Evolutionary conservation across 495 filamentous ascomycete species (phyloP).

Genomic region (Aspergillus avenaceus): DNA sequence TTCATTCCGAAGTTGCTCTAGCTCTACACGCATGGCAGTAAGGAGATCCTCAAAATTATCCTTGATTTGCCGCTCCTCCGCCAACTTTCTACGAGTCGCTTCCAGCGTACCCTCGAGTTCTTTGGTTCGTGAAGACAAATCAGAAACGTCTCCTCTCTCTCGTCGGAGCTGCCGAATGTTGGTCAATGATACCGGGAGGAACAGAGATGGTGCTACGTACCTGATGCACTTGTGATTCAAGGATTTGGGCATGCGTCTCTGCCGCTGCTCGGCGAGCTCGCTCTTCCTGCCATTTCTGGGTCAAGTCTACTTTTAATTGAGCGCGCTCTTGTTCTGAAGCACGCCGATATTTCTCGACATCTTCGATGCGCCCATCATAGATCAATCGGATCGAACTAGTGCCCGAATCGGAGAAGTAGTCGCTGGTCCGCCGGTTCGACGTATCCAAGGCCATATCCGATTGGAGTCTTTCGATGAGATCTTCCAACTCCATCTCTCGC

Average conservation of each 20-base stretch:
- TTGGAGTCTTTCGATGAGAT: slow-evolving; percentile 83
- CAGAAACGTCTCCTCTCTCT: slow-evolving; percentile 39
- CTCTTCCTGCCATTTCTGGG: slow-evolving; percentile 80
- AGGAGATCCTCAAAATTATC: slow-evolving; percentile 92
- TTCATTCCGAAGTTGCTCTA: slow-evolving; percentile 80
- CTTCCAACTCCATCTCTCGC: slow-evolving; percentile 95
- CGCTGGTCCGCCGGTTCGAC: slow-evolving; percentile 75
- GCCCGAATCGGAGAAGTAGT: slow-evolving; percentile 97
- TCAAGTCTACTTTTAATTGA: slow-evolving; percentile 76
- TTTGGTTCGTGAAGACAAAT: slow-evolving; percentile 42
- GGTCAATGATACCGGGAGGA: neutral
- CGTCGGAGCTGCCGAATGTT: slow-evolving; percentile 36
- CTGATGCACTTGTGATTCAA: slow-evolving; percentile 71
- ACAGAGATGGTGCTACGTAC: slow-evolving; percentile 20
- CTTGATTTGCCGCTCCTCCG: slow-evolving; percentile 82
- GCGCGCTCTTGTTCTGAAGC: slow-evolving; percentile 89
- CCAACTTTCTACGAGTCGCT: slow-evolving; percentile 71
- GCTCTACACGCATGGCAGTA: slow-evolving; percentile 73
- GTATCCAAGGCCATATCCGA: slow-evolving; percentile 53
- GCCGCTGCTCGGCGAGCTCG: slow-evolving; percentile 65
- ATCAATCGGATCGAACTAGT: slow-evolving; percentile 76
- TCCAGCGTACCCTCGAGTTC: slow-evolving; percentile 80
- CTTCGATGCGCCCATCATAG: slow-evolving; percentile 66
- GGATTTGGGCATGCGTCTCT: slow-evolving; percentile 73
- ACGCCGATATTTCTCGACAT: slow-evolving; percentile 77